Evolutionary conservation across 345 rosid species (phyloP).

Genomic region (Eucalyptus marginata): DNA sequence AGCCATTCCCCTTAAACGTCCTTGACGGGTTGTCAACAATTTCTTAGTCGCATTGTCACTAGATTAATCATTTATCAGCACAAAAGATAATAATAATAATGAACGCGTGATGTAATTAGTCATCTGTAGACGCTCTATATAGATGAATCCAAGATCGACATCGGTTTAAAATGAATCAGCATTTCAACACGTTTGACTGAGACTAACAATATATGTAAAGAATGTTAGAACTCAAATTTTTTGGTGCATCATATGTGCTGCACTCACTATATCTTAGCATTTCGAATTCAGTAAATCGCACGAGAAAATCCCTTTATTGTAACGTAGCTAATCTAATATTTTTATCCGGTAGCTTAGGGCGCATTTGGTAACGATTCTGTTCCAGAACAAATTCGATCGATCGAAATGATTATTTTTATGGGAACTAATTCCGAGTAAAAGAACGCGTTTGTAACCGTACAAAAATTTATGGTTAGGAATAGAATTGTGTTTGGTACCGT

Average conservation of each 20-base stretch:
- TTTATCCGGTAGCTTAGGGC: no score
- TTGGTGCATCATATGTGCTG: no score
- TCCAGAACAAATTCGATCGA: no score
- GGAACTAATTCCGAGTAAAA: no score
- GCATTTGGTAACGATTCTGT: no score
- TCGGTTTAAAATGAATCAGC: background rate
- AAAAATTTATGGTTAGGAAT: no score
- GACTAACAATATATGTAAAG: background rate
- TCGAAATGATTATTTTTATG: no score
- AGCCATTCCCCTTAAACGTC: background rate
- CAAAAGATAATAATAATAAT: background rate
- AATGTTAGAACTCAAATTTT: background rate
- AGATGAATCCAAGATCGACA: background rate
- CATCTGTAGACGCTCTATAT: background rate
- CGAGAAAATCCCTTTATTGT: background rate
- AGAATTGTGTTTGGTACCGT: no score
- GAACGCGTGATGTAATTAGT: background rate
- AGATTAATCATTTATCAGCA: background rate
- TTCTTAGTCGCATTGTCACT: background rate
- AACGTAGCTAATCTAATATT: background rate
- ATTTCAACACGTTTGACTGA: no score
- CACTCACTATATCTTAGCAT: background rate
- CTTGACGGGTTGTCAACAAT: background rate
- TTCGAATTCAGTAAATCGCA: background rate
- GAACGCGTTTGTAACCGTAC: no score